Evolutionary conservation across 2,329 filamentous ascomycete genomes (phyloP).

Genomic region (Acrodontium crateriforme): DNA sequence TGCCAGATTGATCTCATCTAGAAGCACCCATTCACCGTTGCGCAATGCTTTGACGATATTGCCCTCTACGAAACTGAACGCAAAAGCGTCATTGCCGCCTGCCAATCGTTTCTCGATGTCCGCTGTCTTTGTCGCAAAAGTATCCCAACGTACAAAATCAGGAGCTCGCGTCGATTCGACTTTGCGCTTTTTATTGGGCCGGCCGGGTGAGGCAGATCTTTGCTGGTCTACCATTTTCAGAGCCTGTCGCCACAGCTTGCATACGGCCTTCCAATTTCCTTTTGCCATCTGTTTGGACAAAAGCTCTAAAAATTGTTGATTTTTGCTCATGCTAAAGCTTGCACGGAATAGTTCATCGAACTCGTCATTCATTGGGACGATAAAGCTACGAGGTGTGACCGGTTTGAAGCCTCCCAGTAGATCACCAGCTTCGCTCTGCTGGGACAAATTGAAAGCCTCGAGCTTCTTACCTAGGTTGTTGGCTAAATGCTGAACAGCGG

Average conservation of each 20-base stretch:
- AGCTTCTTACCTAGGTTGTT: slow-evolving; percentile 73
- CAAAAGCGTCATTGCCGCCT: slow-evolving; percentile 60
- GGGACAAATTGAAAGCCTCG: slow-evolving; percentile 87
- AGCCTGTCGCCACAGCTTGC: slow-evolving; percentile 78
- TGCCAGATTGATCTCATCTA: slow-evolving; percentile 95
- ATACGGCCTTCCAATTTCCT: slow-evolving; percentile 74
- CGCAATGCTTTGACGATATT: slow-evolving; percentile 92
- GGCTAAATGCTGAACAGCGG: slow-evolving; percentile 84
- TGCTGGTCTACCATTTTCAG: slow-evolving; percentile 67
- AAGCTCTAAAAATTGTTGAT: slow-evolving; percentile 71
- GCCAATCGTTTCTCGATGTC: slow-evolving; percentile 71
- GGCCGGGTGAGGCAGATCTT: slow-evolving; percentile 33
- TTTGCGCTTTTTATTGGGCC: slow-evolving; percentile 56
- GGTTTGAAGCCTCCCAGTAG: slow-evolving; percentile 93
- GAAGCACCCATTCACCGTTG: slow-evolving; percentile 90
- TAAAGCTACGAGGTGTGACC: slow-evolving; percentile 74
- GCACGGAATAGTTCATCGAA: slow-evolving; percentile 80
- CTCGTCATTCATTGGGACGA: slow-evolving; percentile 81
- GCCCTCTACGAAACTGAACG: slow-evolving; percentile 91
- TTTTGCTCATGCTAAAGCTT: slow-evolving; percentile 79
- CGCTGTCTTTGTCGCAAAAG: slow-evolving; percentile 59
- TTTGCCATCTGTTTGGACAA: slow-evolving; percentile 67
- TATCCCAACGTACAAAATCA: slow-evolving; percentile 56
- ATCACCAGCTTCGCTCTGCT: slow-evolving; percentile 96
- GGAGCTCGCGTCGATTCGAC: slow-evolving; percentile 37